A percentile compares a stretch with the other conserved stretches of the same genome.
Evolutionary conservation across 1,284 basidiomycete species (phyloP).

Genomic region (Porogramme epimiltina): DNA sequence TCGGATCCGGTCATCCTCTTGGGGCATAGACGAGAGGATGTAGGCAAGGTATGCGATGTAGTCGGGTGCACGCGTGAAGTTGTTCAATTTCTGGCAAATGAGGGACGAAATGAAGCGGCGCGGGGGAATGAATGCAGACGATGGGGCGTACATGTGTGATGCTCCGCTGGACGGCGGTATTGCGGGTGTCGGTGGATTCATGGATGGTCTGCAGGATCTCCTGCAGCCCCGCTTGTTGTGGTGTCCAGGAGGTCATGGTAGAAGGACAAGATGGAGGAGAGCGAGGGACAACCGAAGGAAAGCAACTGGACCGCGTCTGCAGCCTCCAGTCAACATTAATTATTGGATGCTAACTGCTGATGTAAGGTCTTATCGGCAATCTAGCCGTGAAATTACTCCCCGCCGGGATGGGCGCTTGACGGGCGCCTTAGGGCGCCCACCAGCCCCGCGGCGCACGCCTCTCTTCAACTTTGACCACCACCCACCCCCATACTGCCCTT

Average conservation of each 20-base stretch:
- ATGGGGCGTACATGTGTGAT: conserved; percentile 70
- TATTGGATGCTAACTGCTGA: not conserved
- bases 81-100: conserved; percentile 77
- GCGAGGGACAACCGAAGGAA: conserved; percentile 27
- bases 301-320: conserved; percentile 5
- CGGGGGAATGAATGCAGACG: conserved; percentile 8
- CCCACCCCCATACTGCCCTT: not conserved
- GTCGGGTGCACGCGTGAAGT: conserved; percentile 87
- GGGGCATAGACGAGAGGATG: conserved; percentile 80
- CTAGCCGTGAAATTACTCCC: not conserved
- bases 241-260: conserved; percentile 69
- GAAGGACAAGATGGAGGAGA: conserved; percentile 26
- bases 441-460: not conserved
- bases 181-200: conserved; percentile 77
- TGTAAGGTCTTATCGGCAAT: conserved; percentile 8
- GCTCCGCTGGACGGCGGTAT: conserved; percentile 63
- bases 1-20: conserved; percentile 89
- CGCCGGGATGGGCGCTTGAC: too few relatives aligned
- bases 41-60: conserved; percentile 97
- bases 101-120: conserved; percentile 17
- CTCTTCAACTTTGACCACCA: not conserved
- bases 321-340: not conserved
- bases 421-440: not conserved
- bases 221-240: conserved; percentile 75
- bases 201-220: conserved; percentile 86